These are phyloP conservation scores for Parietaria judaica DNA, from an alignment of 306 rosid genomes.

Conservation along the genomic window DNA sequence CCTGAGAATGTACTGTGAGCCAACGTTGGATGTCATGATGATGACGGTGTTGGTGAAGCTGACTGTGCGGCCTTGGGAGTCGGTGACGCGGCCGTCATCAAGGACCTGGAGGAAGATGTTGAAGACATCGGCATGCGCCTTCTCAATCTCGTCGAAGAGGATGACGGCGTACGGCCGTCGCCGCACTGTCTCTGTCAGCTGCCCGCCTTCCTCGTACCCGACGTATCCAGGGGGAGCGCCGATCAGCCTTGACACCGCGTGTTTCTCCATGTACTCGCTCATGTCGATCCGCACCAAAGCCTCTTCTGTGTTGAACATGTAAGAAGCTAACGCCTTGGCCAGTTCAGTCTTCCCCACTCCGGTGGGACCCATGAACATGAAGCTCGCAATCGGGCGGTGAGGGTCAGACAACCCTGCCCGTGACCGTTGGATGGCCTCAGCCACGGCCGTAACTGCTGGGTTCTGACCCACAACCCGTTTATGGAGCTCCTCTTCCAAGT, in stretches of 20 bases:
- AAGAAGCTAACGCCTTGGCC: slow-evolving; percentile 94
- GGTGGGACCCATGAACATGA: slow-evolving; percentile 99
- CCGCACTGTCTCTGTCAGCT: slow-evolving; percentile 81
- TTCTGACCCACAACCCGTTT: slow-evolving; percentile 95
- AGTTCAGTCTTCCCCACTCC: slow-evolving; percentile 98
- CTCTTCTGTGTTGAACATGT: slow-evolving; percentile 90
- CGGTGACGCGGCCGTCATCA: slow-evolving; percentile 94
- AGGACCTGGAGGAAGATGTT: slow-evolving; percentile 91
- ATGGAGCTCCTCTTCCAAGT: slow-evolving; percentile 92
- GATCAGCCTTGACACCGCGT: slow-evolving; percentile 81
- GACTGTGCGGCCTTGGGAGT: slow-evolving; percentile 89
- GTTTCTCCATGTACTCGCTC: slow-evolving; percentile 99
- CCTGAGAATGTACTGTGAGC: slow-evolving; percentile 87
- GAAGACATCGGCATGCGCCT: slow-evolving; percentile 87
- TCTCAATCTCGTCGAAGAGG: slow-evolving; percentile 92
- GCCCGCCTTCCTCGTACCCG: slow-evolving; percentile 99
- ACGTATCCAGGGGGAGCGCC: slow-evolving; percentile 99
- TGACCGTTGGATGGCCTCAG: slow-evolving; percentile 91
- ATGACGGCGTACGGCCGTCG: slow-evolving; percentile 91
- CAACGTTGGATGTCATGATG: slow-evolving; percentile 97
- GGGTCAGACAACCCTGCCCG: slow-evolving; percentile 99
- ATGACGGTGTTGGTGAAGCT: slow-evolving; percentile 88
- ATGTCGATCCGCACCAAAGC: slow-evolving; percentile 94
- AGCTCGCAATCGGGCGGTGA: slow-evolving; percentile 92
- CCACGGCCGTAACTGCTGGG: slow-evolving; percentile 89